These are phyloP conservation scores for Rutidosis leptorrhynchoides DNA, from an alignment of 129 eudicot genomes.

Conservation along the genomic window DNA sequence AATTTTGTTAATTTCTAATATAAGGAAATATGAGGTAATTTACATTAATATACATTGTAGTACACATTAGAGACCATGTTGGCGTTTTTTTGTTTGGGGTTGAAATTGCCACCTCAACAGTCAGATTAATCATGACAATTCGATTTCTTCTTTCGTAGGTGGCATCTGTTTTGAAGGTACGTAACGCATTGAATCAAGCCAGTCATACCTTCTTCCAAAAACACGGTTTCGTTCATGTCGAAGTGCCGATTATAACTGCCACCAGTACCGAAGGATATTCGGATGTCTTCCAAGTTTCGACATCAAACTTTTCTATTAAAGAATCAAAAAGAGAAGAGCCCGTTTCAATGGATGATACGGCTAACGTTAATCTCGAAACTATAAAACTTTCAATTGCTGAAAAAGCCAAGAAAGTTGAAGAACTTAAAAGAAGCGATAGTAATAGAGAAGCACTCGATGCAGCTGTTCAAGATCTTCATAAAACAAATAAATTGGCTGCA, in stretches of 20 bases:
- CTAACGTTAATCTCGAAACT: slow-evolving; percentile 42
- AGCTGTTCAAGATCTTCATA: slow-evolving; percentile 67
- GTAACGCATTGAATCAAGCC: slow-evolving; percentile 55
- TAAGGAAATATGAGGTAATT: neutral
- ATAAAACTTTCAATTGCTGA: slow-evolving; percentile 59
- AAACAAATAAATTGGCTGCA: slow-evolving; percentile 48
- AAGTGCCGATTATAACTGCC: slow-evolving; percentile 71
- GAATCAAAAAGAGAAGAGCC: slow-evolving; percentile 25
- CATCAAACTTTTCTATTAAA: slow-evolving; percentile 36
- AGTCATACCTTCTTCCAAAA: slow-evolving; percentile 62
- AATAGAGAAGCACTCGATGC: slow-evolving; percentile 72
- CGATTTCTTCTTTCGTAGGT: slow-evolving; percentile 45
- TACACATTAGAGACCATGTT: neutral
- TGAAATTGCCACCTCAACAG: neutral
- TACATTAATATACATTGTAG: neutral
- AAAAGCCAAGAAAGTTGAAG: slow-evolving; percentile 61
- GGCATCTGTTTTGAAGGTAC: slow-evolving; percentile 73
- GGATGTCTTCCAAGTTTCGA: slow-evolving; percentile 55
- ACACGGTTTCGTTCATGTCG: slow-evolving; percentile 66
- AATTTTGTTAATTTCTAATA: neutral
- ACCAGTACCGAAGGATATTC: slow-evolving; percentile 53
- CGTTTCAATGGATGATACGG: slow-evolving; percentile 33
- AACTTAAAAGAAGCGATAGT: slow-evolving; percentile 65
- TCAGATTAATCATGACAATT: neutral
- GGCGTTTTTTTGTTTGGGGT: neutral